A percentile compares a stretch with the other conserved stretches of the same genome.
These are phyloP conservation scores for Salmacisia buchloeana DNA, from an alignment of 1,284 basidiomycete species.

Conservation along the genomic window DNA sequence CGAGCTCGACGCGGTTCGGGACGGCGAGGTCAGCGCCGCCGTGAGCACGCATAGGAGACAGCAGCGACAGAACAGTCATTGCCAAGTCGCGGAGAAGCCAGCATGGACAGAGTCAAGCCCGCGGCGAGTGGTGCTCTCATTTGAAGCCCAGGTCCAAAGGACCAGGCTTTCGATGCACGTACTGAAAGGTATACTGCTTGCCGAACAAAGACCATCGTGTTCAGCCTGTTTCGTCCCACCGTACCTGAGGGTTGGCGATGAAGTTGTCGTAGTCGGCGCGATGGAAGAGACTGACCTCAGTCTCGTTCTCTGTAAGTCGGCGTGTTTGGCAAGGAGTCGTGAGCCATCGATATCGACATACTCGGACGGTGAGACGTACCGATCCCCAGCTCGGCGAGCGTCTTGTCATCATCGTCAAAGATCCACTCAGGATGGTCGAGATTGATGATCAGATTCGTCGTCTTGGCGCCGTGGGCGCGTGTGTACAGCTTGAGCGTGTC, in stretches of 20 bases:
- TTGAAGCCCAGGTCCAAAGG: too few relatives aligned
- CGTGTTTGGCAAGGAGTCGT: neutral
- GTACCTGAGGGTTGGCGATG: slow-evolving; percentile 36
- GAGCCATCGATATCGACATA: neutral
- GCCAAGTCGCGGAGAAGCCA: too few relatives aligned
- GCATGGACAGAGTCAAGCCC: too few relatives aligned
- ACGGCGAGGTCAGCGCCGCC: too few relatives aligned
- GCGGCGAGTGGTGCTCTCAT: too few relatives aligned
- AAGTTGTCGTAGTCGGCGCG: slow-evolving; percentile 38
- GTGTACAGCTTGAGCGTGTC: slow-evolving; percentile 85
- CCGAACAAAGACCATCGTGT: neutral
- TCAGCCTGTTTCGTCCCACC: slow-evolving; percentile 29
- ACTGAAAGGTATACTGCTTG: too few relatives aligned
- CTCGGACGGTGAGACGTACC: slow-evolving; percentile 9
- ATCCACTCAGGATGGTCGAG: slow-evolving; percentile 47
- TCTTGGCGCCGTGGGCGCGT: slow-evolving; percentile 85
- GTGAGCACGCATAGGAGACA: too few relatives aligned
- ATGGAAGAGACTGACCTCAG: slow-evolving; percentile 46
- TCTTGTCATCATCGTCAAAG: slow-evolving; percentile 21
- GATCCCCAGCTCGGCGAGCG: slow-evolving; percentile 31
- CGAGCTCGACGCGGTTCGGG: too few relatives aligned
- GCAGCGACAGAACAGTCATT: too few relatives aligned
- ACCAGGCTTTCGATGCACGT: neutral
- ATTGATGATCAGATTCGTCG: slow-evolving; percentile 50
- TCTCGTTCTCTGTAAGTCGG: slow-evolving; percentile 34